phyloP scores from a whole-genome alignment of 192 early-diverging fungal species.

The Rhizophagus clarus region DNA sequence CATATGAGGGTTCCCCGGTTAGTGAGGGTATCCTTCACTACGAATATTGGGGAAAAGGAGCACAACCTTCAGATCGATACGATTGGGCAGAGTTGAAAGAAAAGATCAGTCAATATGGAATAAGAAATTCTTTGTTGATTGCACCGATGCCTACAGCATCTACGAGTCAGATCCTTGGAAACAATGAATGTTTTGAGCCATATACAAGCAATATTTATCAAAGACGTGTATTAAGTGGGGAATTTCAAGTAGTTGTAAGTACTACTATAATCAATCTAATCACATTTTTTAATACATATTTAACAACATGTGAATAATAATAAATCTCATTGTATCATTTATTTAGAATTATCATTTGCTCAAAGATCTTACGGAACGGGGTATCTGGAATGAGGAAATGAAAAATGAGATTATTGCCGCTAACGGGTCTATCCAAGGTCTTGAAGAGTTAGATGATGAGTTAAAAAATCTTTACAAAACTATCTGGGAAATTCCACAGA shows the following conservation, averaged over 20 bases:
- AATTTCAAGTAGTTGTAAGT: slow-evolving; percentile 89
- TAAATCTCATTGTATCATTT: too few species aligned
- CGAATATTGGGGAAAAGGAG: slow-evolving; percentile 80
- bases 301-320: too few species aligned
- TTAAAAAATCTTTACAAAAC: slow-evolving; percentile 94
- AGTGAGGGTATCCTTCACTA: slow-evolving; percentile 90
- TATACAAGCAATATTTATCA: slow-evolving; percentile 96
- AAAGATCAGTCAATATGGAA: slow-evolving; percentile 77
- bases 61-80: slow-evolving; percentile 78
- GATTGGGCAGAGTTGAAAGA: slow-evolving; percentile 87
- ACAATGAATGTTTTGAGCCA: slow-evolving; percentile 97
- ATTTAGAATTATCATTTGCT: too few species aligned
- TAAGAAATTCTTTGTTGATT: slow-evolving; percentile 93
- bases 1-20: slow-evolving; percentile 85
- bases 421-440: slow-evolving; percentile 82
- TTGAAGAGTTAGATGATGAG: slow-evolving; percentile 76
- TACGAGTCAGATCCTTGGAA: slow-evolving; percentile 95
- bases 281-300: too few species aligned
- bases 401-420: slow-evolving; percentile 95
- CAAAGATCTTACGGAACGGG: too few species aligned
- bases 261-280: too few species aligned
- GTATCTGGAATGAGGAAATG: slow-evolving; percentile 70
- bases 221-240: slow-evolving; percentile 91
- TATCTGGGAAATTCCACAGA: slow-evolving; percentile 92
- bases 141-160: slow-evolving; percentile 99